phyloP scores from a whole-genome alignment of 2,329 filamentous ascomycete genomes.

The Calonectria pseudoreteaudii region DNA sequence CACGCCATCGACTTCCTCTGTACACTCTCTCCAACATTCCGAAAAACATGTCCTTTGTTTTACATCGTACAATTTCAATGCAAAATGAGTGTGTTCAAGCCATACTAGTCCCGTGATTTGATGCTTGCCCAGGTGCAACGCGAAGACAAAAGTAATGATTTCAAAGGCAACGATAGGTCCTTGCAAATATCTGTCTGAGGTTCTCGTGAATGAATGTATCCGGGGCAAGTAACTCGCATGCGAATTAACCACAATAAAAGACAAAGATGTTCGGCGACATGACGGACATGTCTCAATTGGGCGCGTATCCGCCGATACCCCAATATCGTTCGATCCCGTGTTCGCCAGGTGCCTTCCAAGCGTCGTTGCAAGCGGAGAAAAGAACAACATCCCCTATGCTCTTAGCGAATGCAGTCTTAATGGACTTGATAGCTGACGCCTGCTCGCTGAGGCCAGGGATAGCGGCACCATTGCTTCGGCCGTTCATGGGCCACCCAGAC shows the following conservation, averaged over 20 bases:
- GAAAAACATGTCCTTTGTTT: neutral
- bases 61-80: neutral
- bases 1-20: neutral
- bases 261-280: too few species aligned
- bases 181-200: neutral
- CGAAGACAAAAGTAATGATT: neutral
- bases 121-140: neutral
- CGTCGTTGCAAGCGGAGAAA: conserved; percentile 83
- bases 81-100: neutral
- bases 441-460: conserved; percentile 78
- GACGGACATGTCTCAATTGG: conserved; percentile 32
- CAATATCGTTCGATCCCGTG: conserved; percentile 82
- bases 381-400: conserved; percentile 70
- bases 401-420: conserved; percentile 69
- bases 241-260: neutral
- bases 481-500: conserved; percentile 84
- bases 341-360: conserved; percentile 79
- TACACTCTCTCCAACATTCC: neutral
- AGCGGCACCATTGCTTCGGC: conserved; percentile 73
- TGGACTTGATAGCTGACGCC: conserved; percentile 70
- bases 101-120: neutral
- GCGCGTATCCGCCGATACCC: conserved; percentile 66
- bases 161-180: neutral
- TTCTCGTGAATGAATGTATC: neutral
- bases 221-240: neutral